Evolutionary conservation across 768 basidiomycete genomes (phyloP), one percentile per base, ranked within the genome.

Genomic region (Auriculariales sp.): DNA sequence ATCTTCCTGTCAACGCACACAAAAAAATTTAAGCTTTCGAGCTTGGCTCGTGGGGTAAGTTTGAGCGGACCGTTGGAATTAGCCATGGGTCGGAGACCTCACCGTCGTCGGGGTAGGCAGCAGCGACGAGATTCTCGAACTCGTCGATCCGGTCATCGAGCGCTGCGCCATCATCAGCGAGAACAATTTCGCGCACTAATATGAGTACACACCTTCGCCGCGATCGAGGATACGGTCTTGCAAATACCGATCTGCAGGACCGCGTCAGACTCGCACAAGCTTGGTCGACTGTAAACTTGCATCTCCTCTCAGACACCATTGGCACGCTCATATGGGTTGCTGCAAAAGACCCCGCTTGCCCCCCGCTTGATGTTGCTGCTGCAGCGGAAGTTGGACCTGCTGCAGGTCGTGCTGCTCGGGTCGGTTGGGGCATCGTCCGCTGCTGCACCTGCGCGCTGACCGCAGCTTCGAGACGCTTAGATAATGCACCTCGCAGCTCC

Each of bases 81-180:
- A 69, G 66, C n/a, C 67, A 61, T 0, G 83, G 93, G 60, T 98
- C 92, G 0, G 81, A 81, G 11, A 94, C 64, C 11, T 94, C 91
- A 32, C 68, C 61, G 7, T 93, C 61, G 1, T 71, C 68, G 61
- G n/a, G n/a, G n/a, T 93, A 94, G 53, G 83, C 74, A 35, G 71
- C 72, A 54, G 73, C 72, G 49, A 97, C 69, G 15, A 81, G 68
- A 34, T 85, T 82, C 2, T 79, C 86, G 51, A 86, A 79, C 42
- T 91, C 83, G 55, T 95, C 88, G 59, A 99, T 94, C 50, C 81
- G 69, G 51, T 81, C 78, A 58, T 98, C 93, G 48, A 99, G 75
- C 14, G 68, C 90, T 93, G 58, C 42, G 25, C 24, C 25, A 34
- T 22, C 31, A 32, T 52, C 47, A 48, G 30, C 33, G 34, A 36